Evolutionary conservation across 1,139 yeast species (phyloP).

Genomic region (Wickerhamomyces sp.): DNA sequence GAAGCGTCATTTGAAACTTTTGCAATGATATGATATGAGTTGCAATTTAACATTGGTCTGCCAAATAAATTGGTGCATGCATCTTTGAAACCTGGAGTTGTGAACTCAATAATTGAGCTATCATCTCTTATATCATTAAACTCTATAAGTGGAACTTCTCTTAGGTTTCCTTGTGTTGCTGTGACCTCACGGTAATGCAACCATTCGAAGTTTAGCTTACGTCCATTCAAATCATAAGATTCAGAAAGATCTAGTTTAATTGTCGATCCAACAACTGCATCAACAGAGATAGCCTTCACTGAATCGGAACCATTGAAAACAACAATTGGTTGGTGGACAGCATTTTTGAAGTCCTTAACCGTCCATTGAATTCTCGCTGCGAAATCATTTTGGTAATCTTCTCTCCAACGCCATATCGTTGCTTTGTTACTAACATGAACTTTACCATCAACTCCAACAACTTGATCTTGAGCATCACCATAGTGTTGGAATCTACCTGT

Average conservation of each 20-base stretch:
- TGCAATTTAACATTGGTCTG: conserved; percentile 8
- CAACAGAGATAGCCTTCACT: conserved; percentile 9
- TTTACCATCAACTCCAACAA: conserved; percentile 21
- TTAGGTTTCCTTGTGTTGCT: conserved; percentile 18
- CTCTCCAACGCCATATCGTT: conserved; percentile 27
- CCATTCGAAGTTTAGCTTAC: conserved; percentile 20
- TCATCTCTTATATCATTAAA: conserved; percentile 14
- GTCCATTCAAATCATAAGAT: conserved; percentile 24
- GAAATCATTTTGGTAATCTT: conserved; percentile 23
- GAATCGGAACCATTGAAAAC: conserved; percentile 19
- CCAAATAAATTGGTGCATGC: conserved; percentile 14
- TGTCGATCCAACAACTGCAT: conserved; percentile 9
- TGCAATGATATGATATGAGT: conserved; percentile 11
- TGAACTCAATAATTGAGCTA: conserved; percentile 18
- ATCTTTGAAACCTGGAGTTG: conserved; percentile 15
- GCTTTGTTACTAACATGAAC: conserved; percentile 20
- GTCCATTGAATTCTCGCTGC: conserved; percentile 27
- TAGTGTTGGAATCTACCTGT: conserved; percentile 16
- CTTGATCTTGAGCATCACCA: conserved; percentile 25
- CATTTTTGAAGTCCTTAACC: conserved; percentile 15
- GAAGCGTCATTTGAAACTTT: conserved; percentile 9
- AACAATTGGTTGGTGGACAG: conserved; percentile 20
- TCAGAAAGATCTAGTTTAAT: conserved; percentile 22
- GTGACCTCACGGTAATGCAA: conserved; percentile 22
- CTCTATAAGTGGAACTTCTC: conserved; percentile 14